Percentiles rank a stretch among this genome's conserved stretches.
Evolutionary conservation across 1,284 basidiomycete genomes (phyloP).

Genomic region (Microbotryum scabiosae): DNA sequence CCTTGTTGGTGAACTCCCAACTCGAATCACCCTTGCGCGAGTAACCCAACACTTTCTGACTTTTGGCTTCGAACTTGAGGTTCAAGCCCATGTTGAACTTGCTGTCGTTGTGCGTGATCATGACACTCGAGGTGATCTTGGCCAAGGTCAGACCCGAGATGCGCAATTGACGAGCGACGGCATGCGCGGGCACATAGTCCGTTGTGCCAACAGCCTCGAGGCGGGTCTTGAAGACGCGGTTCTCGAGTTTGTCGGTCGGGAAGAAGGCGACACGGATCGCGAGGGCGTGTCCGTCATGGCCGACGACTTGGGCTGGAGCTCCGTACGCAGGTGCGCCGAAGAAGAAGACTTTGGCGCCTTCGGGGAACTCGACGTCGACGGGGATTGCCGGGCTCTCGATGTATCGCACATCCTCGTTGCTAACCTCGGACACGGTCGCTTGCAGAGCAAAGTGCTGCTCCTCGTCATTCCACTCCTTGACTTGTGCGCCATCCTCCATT

Average conservation of each 20-base stretch:
- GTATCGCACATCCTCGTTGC: slow-evolving; percentile 80
- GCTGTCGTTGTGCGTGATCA: slow-evolving; percentile 67
- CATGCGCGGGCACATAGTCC: slow-evolving; percentile 67
- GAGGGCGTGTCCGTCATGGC: slow-evolving; percentile 57
- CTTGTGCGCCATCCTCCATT: slow-evolving; percentile 75
- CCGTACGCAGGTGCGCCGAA: slow-evolving; percentile 88
- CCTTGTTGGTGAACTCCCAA: slow-evolving; percentile 92
- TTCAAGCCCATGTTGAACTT: slow-evolving; percentile 89
- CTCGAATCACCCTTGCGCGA: slow-evolving; percentile 70
- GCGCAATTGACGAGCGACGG: slow-evolving; percentile 58
- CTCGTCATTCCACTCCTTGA: slow-evolving; percentile 92
- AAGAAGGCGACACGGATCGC: slow-evolving; percentile 79
- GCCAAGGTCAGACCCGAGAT: slow-evolving; percentile 69
- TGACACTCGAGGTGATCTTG: slow-evolving; percentile 84
- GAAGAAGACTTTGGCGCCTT: slow-evolving; percentile 87
- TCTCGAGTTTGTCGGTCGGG: slow-evolving; percentile 67
- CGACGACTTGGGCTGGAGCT: slow-evolving; percentile 79
- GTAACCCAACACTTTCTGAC: slow-evolving; percentile 92
- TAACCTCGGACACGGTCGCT: slow-evolving; percentile 65
- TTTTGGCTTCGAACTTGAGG: slow-evolving; percentile 93
- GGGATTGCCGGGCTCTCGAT: slow-evolving; percentile 70
- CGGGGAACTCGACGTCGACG: slow-evolving; percentile 79
- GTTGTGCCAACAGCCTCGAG: slow-evolving; percentile 52
- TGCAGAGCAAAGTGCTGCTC: slow-evolving; percentile 81
- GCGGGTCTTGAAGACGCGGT: slow-evolving; percentile 61